Evolutionary conservation across 2,329 filamentous ascomycete species (phyloP).

Genomic region (Sclerotinia subarctica): DNA sequence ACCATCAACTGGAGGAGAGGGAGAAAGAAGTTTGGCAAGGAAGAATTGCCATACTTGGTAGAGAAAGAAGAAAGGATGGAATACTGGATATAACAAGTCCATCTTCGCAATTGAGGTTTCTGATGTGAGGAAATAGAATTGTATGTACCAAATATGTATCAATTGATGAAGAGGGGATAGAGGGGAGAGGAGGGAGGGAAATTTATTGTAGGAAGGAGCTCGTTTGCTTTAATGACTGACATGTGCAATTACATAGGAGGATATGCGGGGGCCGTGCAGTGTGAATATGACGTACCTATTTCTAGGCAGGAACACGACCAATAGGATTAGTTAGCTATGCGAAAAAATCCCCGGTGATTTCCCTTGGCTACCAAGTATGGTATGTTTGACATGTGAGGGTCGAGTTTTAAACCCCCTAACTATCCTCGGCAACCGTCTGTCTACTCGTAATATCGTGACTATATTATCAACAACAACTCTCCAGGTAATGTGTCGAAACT

Average conservation of each 20-base stretch:
- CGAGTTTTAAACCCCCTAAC: background rate
- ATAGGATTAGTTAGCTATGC: background rate
- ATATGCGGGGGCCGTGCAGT: background rate
- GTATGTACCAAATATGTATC: background rate
- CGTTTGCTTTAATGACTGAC: background rate
- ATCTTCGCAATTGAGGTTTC: conserved; percentile 20
- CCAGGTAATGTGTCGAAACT: background rate
- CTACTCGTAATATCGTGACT: background rate
- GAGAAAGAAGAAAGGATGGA: conserved; percentile 57
- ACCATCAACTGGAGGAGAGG: conserved; percentile 61
- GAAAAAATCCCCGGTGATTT: background rate
- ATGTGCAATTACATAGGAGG: conserved; percentile 1
- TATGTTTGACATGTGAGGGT: background rate
- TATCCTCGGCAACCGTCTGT: background rate
- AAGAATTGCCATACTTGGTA: conserved; percentile 66
- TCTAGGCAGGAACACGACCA: background rate
- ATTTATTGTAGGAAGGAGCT: background rate
- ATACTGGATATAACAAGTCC: conserved; percentile 36
- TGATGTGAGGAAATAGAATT: background rate
- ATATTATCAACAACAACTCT: background rate
- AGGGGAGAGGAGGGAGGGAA: too few species aligned
- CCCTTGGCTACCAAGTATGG: too few species aligned
- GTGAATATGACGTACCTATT: background rate
- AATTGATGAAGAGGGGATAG: background rate
- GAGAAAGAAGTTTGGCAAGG: conserved; percentile 63